Conservation (phyloP, 148 eudicot genomes). For the Tetragonia tetragonoides region DNA sequence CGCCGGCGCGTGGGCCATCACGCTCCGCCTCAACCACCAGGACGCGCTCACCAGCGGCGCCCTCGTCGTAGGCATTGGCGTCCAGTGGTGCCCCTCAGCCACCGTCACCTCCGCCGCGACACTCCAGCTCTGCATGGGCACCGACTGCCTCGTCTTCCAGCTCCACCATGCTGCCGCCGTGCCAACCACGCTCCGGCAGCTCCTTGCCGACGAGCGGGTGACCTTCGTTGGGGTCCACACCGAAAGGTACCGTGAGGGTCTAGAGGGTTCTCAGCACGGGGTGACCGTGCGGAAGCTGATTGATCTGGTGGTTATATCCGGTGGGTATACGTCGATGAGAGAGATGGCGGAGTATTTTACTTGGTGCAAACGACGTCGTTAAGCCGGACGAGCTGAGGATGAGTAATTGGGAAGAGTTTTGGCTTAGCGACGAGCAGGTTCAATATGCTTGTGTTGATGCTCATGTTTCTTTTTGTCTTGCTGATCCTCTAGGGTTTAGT, state of each 20-base stretch:
- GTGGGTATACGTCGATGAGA: slow-evolving; percentile 9
- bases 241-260: neutral
- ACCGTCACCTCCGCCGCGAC: slow-evolving; percentile 6
- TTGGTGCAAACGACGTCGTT: slow-evolving; percentile 1
- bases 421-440: slow-evolving; percentile 13
- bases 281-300: neutral
- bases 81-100: neutral
- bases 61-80: too few species aligned
- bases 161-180: neutral
- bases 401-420: slow-evolving; percentile 22
- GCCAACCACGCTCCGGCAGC: slow-evolving; percentile 8
- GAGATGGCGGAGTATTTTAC: neutral
- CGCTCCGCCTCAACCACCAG: too few species aligned
- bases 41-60: too few species aligned
- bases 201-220: neutral
- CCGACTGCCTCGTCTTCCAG: too few species aligned
- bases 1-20: too few species aligned
- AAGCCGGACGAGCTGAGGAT: slow-evolving; percentile 6
- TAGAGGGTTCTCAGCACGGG: neutral
- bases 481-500: slow-evolving; percentile 2
- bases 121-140: too few species aligned
- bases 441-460: slow-evolving; percentile 22
- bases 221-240: slow-evolving; percentile 21
- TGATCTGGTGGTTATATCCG: neutral
- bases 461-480: neutral